A percentile compares a stretch with the other conserved stretches of the same genome.
These are phyloP conservation scores for Nemophila menziesii DNA, from an alignment of 257 asterid genomes.

Conservation along the genomic window DNA sequence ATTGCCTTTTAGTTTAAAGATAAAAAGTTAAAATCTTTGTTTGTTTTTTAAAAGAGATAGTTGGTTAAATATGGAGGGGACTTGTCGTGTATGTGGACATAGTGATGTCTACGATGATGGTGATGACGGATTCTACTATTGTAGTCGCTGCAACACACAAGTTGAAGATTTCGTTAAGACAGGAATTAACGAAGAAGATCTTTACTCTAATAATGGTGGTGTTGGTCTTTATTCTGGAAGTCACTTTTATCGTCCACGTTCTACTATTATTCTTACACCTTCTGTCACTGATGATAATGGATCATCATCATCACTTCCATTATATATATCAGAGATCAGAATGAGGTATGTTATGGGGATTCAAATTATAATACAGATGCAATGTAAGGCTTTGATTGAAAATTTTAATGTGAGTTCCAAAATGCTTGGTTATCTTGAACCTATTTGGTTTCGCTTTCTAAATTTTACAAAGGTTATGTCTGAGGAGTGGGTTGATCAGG, in stretches of 20 bases:
- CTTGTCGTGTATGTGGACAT: slow-evolving; percentile 43
- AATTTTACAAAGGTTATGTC: slow-evolving; percentile 38
- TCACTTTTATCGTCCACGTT: slow-evolving; percentile 20
- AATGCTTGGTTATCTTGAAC: slow-evolving; percentile 49
- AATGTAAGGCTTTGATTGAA: slow-evolving; percentile 64
- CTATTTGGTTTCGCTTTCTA: slow-evolving; percentile 56
- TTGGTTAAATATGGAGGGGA: slow-evolving; percentile 14
- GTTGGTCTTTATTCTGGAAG: slow-evolving; percentile 22
- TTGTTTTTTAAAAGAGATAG: no score
- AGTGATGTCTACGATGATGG: slow-evolving; percentile 21
- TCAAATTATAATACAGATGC: slow-evolving; percentile 68
- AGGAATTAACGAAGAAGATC: slow-evolving; percentile 38
- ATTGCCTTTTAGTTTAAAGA: no score
- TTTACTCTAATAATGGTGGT: slow-evolving; percentile 12
- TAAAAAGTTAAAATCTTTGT: no score
- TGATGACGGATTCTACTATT: slow-evolving; percentile 50
- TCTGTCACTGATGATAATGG: slow-evolving; percentile 33
- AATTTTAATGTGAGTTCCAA: slow-evolving; percentile 52
- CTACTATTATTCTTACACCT: slow-evolving; percentile 11
- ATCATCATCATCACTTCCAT: slow-evolving; percentile 24
- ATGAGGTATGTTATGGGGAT: slow-evolving; percentile 49
- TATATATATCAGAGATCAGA: slow-evolving; percentile 35
- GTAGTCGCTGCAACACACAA: slow-evolving; percentile 38
- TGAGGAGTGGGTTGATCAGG: slow-evolving; percentile 66
- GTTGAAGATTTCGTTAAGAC: slow-evolving; percentile 44